phyloP scores from a whole-genome alignment of 129 eudicot genomes.

The Cynara cardunculus region DNA sequence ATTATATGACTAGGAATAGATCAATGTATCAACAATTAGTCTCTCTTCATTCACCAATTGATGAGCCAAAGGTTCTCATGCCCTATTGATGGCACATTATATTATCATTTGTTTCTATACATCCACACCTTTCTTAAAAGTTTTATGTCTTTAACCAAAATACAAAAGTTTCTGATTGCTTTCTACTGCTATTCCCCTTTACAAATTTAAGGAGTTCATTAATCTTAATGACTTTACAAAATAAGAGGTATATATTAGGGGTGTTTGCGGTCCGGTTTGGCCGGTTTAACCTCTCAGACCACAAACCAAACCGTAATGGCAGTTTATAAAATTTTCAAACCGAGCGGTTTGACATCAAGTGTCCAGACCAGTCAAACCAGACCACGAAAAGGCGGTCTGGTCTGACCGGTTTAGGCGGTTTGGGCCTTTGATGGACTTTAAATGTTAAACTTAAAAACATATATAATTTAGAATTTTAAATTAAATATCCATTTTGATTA shows the following conservation, averaged over 20 bases:
- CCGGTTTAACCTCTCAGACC: too few species aligned
- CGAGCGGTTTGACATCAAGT: too few species aligned
- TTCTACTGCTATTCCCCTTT: neutral
- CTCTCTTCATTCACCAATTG: neutral
- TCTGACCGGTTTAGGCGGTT: too few species aligned
- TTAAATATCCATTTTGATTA: too few species aligned
- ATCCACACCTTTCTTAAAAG: neutral
- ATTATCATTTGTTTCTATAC: neutral
- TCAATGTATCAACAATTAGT: neutral
- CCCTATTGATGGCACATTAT: neutral
- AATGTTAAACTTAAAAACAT: too few species aligned
- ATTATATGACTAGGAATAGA: neutral
- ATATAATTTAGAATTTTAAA: too few species aligned
- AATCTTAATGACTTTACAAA: neutral
- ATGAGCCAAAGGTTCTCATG: neutral
- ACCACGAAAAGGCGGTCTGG: too few species aligned
- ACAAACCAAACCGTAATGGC: too few species aligned
- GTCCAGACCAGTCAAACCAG: too few species aligned
- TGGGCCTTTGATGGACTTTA: too few species aligned
- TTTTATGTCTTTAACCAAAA: neutral
- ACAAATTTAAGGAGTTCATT: neutral
- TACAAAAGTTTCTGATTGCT: neutral
- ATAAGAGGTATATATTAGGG: neutral
- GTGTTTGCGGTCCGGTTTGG: too few species aligned
- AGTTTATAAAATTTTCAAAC: too few species aligned